These are phyloP conservation scores for Vanderwaltozyma tropicalis DNA, from an alignment of 805 yeast species.

Conservation along the genomic window DNA sequence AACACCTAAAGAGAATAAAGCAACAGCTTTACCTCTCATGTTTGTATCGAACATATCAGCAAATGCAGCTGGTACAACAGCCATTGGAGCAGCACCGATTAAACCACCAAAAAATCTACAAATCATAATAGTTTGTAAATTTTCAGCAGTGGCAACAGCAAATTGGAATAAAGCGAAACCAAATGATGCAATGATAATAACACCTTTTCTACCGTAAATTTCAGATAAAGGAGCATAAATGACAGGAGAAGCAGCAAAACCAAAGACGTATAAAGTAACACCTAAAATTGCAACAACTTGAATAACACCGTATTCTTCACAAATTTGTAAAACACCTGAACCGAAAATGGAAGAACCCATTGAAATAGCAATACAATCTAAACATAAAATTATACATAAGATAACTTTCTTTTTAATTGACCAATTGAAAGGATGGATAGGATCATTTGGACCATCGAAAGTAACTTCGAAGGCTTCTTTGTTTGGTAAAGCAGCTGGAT, in stretches of 20 bases:
- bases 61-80: constrained; percentile 77
- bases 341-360: constrained; percentile 80
- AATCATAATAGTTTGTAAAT: constrained; percentile 65
- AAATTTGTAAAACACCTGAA: constrained; percentile 41
- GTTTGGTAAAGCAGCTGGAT: constrained; percentile 48
- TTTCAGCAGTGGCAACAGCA: constrained; percentile 70
- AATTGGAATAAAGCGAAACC: constrained; percentile 52
- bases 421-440: constrained; percentile 74
- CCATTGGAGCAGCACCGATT: constrained; percentile 76
- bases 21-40: constrained; percentile 66
- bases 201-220: constrained; percentile 57
- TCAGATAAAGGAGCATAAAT: constrained; percentile 88
- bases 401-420: constrained; percentile 34
- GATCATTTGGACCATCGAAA: constrained; percentile 71
- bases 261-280: constrained; percentile 75
- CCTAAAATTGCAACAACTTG: constrained; percentile 62
- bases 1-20: constrained; percentile 60
- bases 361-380: constrained; percentile 40
- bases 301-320: constrained; percentile 48
- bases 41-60: constrained; percentile 66
- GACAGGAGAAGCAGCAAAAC: constrained; percentile 89
- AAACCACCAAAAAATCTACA: constrained; percentile 75
- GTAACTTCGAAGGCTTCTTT: constrained; percentile 50
- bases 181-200: constrained; percentile 46
- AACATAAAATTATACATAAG: constrained; percentile 35